phyloP scores from a whole-genome alignment of 2,329 filamentous ascomycete genomes.

The Rutstroemia sp. region DNA sequence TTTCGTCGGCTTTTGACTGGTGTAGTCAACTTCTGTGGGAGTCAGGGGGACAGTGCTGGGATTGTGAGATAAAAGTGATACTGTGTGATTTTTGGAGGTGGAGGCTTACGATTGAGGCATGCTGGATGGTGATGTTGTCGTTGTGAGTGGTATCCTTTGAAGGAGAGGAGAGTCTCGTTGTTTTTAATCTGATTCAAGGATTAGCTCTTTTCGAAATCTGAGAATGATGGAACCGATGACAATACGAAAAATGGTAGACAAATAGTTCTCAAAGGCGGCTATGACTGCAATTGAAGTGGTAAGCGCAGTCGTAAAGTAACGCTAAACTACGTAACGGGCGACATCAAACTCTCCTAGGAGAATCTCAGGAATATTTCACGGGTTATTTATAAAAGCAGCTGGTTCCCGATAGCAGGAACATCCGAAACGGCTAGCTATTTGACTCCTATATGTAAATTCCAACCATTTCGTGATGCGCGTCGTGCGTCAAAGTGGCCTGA shows the following conservation, averaged over 20 bases:
- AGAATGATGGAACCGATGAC: too few relatives aligned
- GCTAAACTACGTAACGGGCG: too few relatives aligned
- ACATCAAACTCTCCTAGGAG: too few relatives aligned
- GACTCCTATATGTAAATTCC: not conserved
- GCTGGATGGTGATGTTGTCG: not conserved
- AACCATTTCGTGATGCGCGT: not conserved
- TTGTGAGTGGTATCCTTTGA: not conserved
- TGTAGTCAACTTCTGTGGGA: not conserved
- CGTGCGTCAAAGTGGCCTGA: conserved; percentile 5
- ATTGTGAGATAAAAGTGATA: not conserved
- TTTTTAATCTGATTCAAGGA: not conserved
- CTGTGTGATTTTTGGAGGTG: not conserved
- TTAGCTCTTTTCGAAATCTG: too few relatives aligned
- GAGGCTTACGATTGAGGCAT: not conserved
- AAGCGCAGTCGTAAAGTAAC: too few relatives aligned
- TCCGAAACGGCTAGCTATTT: not conserved
- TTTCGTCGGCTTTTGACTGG: not conserved
- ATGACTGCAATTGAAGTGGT: too few relatives aligned
- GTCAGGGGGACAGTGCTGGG: not conserved
- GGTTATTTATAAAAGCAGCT: not conserved
- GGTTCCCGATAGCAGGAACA: not conserved
- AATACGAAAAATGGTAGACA: too few relatives aligned
- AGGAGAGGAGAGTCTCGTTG: not conserved
- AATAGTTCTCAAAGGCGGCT: too few relatives aligned
- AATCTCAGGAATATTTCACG: not conserved